Evolutionary conservation across 352 stramenopile genomes (phyloP), one percentile per base, ranked within the genome.

Genomic region (Globisporangium carolinianum): DNA sequence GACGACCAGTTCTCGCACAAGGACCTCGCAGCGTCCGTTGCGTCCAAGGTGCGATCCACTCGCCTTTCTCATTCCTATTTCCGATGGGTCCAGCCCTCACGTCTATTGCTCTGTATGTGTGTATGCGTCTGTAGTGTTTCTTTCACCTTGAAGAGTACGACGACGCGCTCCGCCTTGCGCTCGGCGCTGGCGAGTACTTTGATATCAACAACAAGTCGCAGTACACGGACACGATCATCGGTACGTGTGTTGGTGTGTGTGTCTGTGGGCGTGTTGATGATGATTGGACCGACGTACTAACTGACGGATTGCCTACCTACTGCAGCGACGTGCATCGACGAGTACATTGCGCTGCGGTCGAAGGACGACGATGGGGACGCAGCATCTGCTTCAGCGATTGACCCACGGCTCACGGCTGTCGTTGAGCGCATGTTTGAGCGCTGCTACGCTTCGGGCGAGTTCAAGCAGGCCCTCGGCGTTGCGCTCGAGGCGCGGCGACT

Each of bases 71-170:
- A 61, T 2, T 32, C 24, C 2, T 32, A 32, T 32, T 24, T 32
- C 24, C 24, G 3, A 32, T 32, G 24, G 24, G 24, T 32, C 24
- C 24, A 32, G 3, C 24, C 24, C 24, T 32, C 24, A 32, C 2
- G 24, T 2, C 24, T 32, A 32, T 32, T 32, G 24, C 24, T 32
- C 24, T 15, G 3, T 5, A 47, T 68, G 51, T 68, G 51, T 58
- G n/a, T 58, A 18, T 62, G 47, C 47, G 2, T 60, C 37, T 37
- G 6, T 41, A 93, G 76, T 97, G 97, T 61, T 99, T 99, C 62
- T 99, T 98, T 69, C 97, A 99, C 70, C 72, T 99, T 46, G 96
- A 99, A 65, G 97, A 99, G 75, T 98, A 98, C 51, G 82, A 94
- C 61, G 90, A 98, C 63, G 90, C 94, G 32, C 73, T 98, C 53